These are phyloP conservation scores for Fusarium tanahbumbuense DNA, from an alignment of 2,329 filamentous ascomycete genomes.

Conservation along the genomic window DNA sequence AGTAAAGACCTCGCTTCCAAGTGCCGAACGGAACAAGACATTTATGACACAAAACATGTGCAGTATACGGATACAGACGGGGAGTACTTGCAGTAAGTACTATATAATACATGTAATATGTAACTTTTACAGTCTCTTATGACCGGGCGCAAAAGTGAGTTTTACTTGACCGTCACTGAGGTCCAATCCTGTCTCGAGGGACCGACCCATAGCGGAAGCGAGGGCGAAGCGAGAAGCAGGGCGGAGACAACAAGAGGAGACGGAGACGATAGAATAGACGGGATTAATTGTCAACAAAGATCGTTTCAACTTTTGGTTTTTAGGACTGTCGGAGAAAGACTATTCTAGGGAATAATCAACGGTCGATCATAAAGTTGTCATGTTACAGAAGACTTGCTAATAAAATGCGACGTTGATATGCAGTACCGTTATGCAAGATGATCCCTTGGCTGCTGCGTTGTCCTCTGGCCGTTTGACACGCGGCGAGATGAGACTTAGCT, in stretches of 20 bases:
- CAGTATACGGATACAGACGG: slow-evolving; percentile 30
- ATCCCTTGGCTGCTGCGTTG: slow-evolving; percentile 17
- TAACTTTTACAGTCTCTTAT: slow-evolving; percentile 2
- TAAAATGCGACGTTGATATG: slow-evolving; percentile 29
- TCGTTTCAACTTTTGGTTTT: slow-evolving; percentile 1
- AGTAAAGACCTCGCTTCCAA: slow-evolving; percentile 19
- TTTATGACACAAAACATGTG: slow-evolving; percentile 11
- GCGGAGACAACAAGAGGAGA: slow-evolving; percentile 4
- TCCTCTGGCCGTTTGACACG: slow-evolving; percentile 37
- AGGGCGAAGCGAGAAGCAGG: slow-evolving; percentile 12
- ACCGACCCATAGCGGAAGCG: slow-evolving; percentile 15
- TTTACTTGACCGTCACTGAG: slow-evolving; percentile 11
- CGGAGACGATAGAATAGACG: not conserved
- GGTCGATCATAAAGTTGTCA: slow-evolving; percentile 23
- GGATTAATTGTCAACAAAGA: slow-evolving; percentile 2
- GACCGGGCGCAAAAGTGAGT: slow-evolving; percentile 35
- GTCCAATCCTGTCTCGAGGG: not conserved
- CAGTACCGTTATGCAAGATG: slow-evolving; percentile 24
- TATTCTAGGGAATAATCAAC: slow-evolving; percentile 27
- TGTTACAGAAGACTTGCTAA: slow-evolving; percentile 2
- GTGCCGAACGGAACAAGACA: slow-evolving; percentile 23
- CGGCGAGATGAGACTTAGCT: not conserved
- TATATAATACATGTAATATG: slow-evolving; percentile 5
- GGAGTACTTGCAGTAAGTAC: not conserved
- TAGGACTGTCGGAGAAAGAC: not conserved